Conservation (phyloP, 768 basidiomycete genomes). For the Cystobasidiopsis lactophilus region DNA sequence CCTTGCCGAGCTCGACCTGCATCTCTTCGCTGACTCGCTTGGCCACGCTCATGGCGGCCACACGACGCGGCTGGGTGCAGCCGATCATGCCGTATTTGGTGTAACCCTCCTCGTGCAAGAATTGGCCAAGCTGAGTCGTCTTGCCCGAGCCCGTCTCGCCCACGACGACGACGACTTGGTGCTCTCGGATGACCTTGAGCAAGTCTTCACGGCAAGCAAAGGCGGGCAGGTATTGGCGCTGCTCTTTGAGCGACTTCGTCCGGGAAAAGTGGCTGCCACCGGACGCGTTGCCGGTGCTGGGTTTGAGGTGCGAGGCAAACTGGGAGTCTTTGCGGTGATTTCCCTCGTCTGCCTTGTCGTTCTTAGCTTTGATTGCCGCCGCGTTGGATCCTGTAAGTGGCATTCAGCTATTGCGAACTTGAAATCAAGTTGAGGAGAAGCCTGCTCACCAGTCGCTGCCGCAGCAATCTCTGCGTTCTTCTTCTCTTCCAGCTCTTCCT, state of each 20-base stretch:
- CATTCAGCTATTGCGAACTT: no score
- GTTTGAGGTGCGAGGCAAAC: slow-evolving; percentile 83
- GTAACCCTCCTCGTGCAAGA: slow-evolving; percentile 92
- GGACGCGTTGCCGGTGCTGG: slow-evolving; percentile 14
- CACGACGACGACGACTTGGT: slow-evolving; percentile 88
- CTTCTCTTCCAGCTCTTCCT: slow-evolving; percentile 34
- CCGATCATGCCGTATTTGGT: slow-evolving; percentile 72
- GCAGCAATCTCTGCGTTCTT: slow-evolving; percentile 3
- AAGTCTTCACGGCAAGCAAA: slow-evolving; percentile 92
- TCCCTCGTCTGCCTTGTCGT: slow-evolving; percentile 5
- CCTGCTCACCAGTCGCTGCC: background rate
- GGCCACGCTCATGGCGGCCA: slow-evolving; percentile 99
- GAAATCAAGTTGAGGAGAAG: no score
- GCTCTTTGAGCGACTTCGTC: slow-evolving; percentile 68
- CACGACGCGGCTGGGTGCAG: slow-evolving; percentile 93
- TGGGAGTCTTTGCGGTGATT: slow-evolving; percentile 52
- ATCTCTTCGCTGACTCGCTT: slow-evolving; percentile 99
- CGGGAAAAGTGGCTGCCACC: slow-evolving; percentile 61
- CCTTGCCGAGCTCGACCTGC: slow-evolving; percentile 78
- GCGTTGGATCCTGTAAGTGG: background rate
- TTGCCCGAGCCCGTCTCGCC: slow-evolving; percentile 99
- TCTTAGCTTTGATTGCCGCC: background rate
- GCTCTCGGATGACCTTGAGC: slow-evolving; percentile 67
- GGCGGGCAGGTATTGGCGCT: slow-evolving; percentile 87
- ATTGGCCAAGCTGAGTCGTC: slow-evolving; percentile 88